A percentile compares a stretch with the other conserved stretches of the same genome.
phyloP scores from a whole-genome alignment of 176 grass and related monocot genomes.

The Poa pratensis region DNA sequence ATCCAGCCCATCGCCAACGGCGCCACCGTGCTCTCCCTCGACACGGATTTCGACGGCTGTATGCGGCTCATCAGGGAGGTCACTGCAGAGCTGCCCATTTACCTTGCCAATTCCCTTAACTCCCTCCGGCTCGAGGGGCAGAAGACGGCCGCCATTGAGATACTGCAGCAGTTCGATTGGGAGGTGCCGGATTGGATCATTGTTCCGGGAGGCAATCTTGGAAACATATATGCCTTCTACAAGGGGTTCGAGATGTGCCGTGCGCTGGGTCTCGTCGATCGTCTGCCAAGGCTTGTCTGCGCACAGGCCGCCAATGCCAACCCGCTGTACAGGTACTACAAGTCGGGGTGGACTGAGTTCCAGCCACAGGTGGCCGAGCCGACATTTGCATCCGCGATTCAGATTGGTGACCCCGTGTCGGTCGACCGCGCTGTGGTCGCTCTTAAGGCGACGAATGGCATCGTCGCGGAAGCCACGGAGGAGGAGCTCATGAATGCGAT shows the following conservation, averaged over 20 bases:
- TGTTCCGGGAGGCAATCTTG: constrained; percentile 85
- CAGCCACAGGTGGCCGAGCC: constrained; percentile 62
- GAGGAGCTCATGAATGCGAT: constrained; percentile 98
- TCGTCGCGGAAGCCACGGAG: constrained; percentile 87
- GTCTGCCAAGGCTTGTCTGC: constrained; percentile 75
- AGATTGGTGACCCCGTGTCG: constrained; percentile 91
- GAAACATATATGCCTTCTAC: constrained; percentile 98
- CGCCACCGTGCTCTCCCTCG: constrained; percentile 91
- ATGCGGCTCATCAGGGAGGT: constrained; percentile 96
- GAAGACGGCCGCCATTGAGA: constrained; percentile 95
- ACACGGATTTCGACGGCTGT: constrained; percentile 92
- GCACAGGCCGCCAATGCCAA: constrained; percentile 91
- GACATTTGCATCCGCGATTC: constrained; percentile 80
- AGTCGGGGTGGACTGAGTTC: constrained; percentile 80
- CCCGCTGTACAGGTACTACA: constrained; percentile 80
- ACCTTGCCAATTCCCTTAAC: constrained; percentile 91
- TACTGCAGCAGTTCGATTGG: constrained; percentile 96
- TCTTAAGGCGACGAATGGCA: constrained; percentile 68
- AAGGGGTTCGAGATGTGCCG: constrained; percentile 98
- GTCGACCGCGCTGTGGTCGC: constrained; percentile 75
- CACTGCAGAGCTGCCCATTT: constrained; percentile 85
- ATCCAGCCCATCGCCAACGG: constrained; percentile 93
- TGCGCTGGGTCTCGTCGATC: constrained; percentile 75
- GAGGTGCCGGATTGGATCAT: constrained; percentile 95
- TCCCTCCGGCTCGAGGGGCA: constrained; percentile 87